Base-by-base conservation (phyloP, 2,329 filamentous ascomycete species). In the Sporothrix globosa region DNA sequence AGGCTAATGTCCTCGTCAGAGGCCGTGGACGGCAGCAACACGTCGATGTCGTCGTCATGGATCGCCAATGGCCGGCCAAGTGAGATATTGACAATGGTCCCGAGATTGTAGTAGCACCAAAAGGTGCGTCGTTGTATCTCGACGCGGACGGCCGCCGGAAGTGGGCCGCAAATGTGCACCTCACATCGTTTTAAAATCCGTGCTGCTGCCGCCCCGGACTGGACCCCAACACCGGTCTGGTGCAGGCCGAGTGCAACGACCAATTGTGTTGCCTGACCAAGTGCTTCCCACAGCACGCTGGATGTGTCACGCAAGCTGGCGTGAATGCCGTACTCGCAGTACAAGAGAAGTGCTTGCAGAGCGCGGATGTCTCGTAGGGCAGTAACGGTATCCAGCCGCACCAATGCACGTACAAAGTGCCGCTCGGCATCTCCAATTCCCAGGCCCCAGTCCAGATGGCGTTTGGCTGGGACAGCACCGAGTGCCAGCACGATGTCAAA, bases 21-120 rank as follows among this genome's bases (percentile, higher is more conserved):
- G 46, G 27, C 67, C 0, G 56, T 24, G 4, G 54, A 63, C 4
- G 67, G 54, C 1, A 69, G 27, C 0, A 56, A 56, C 27, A 69
- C 67, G 10, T 63, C 67, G 14, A 61, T 68, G 24, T 69, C 67
- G 30, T 69, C 67, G n/a, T 69, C 67, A 30, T 69, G 67, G 41
- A 69, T 69, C 11, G 67, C 41, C 19, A 69, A 34, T 11, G 67
- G 67, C 7, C 54, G 54, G 10, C 67, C 54, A n/a, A 69, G 46
- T 5, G 67, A 69, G 27, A 69, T 69, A 19, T 69, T 69, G 11
- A 69, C 67, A 14, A 69, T 69, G 4, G 67, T 69, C 54, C 63
- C 67, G 3, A 69, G 30, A n/a, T 69, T 69, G 56, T 69, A 69
- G 44, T 69, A 69, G 67, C 67, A 69, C 67, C 67, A 69, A 21